Conservation (phyloP, 2,329 filamentous ascomycete species). For the Colletotrichum sidae region DNA sequence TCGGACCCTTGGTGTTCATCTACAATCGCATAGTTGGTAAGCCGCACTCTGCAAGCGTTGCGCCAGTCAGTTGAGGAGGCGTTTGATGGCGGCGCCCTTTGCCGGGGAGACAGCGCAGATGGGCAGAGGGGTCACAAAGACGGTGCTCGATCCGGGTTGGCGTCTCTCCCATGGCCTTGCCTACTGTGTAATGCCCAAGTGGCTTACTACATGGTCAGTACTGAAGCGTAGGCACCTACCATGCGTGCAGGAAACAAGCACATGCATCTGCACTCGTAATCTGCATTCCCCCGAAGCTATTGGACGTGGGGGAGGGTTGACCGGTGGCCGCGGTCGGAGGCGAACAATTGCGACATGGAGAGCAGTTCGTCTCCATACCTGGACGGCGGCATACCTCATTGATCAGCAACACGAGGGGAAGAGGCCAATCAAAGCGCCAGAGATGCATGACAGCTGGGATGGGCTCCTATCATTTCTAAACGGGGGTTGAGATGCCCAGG, state of each 20-base stretch:
- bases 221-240: too few species aligned
- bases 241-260: not conserved
- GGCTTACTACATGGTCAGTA: too few species aligned
- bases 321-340: not conserved
- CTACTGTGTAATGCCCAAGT: too few species aligned
- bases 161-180: not conserved
- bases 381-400: slow-evolving; percentile 29
- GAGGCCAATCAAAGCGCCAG: slow-evolving; percentile 7
- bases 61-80: slow-evolving; percentile 35
- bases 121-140: not conserved
- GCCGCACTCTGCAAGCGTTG: slow-evolving; percentile 29
- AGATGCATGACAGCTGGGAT: not conserved
- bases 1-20: not conserved
- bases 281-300: slow-evolving; percentile 18
- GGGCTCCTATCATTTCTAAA: slow-evolving; percentile 2
- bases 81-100: slow-evolving; percentile 5
- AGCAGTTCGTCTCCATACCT: slow-evolving; percentile 14
- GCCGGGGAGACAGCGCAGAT: slow-evolving; percentile 9
- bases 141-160: slow-evolving; percentile 22
- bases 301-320: slow-evolving; percentile 15
- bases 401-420: slow-evolving; percentile 23
- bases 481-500: too few species aligned
- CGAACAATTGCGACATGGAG: slow-evolving; percentile 20
- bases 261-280: slow-evolving; percentile 19
- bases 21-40: slow-evolving; percentile 8